Evolutionary conservation across 176 grass and related monocot species (phyloP).

Genomic region (Pharus latifolius): DNA sequence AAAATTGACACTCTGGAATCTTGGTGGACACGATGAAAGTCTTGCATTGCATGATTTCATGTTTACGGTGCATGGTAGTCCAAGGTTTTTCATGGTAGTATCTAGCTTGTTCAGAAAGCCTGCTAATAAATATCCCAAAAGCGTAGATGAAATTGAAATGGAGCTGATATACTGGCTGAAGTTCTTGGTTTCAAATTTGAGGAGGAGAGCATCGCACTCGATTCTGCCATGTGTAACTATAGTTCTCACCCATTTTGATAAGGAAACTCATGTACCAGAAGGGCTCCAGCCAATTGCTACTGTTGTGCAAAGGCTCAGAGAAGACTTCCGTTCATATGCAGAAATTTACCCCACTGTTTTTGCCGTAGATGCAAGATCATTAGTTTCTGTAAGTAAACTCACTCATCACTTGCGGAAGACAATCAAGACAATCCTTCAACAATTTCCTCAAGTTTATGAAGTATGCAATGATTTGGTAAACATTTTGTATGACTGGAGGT

Average conservation of each 20-base stretch:
- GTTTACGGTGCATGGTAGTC: constrained; percentile 49
- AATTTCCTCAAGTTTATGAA: constrained; percentile 61
- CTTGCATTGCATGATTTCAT: constrained; percentile 60
- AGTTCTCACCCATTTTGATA: constrained; percentile 79
- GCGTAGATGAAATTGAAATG: constrained; percentile 52
- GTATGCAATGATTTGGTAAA: constrained; percentile 73
- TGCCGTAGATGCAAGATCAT: constrained; percentile 76
- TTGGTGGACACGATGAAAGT: constrained; percentile 49
- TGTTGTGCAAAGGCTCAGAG: constrained; percentile 63
- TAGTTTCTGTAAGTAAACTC: constrained; percentile 65
- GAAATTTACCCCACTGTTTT: constrained; percentile 91
- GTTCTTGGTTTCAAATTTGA: constrained; percentile 64
- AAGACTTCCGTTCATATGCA: constrained; percentile 64
- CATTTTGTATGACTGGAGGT: constrained; percentile 58
- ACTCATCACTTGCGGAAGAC: constrained; percentile 50
- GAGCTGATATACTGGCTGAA: constrained; percentile 81
- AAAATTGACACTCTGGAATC: constrained; percentile 72
- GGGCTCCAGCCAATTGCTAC: constrained; percentile 42
- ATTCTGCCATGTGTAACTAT: constrained; percentile 56
- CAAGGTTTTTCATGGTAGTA: constrained; percentile 72
- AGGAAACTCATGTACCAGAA: constrained; percentile 45
- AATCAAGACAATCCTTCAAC: constrained; percentile 70
- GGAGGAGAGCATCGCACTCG: constrained; percentile 30
- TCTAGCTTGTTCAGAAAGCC: constrained; percentile 61
- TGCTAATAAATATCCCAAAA: constrained; percentile 54